Evolutionary conservation across 2,329 filamentous ascomycete species (phyloP).

Genomic region (Aspergillus eucalypticola): DNA sequence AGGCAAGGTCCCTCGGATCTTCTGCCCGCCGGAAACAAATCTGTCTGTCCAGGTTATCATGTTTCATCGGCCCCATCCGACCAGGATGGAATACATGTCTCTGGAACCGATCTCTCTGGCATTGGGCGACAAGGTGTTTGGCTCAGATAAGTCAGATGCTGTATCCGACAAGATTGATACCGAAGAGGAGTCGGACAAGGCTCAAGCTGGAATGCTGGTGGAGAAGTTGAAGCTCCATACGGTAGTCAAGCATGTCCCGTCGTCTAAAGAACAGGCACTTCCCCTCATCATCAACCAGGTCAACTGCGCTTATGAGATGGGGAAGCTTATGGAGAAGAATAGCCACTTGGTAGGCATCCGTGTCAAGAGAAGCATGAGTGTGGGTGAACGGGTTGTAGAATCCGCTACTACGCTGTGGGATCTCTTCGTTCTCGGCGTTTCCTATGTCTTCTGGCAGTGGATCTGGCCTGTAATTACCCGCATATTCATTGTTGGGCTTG

Average conservation of each 20-base stretch:
- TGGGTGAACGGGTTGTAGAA: conserved; percentile 91
- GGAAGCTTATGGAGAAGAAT: conserved; percentile 83
- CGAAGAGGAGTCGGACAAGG: conserved; percentile 69
- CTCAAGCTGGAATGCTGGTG: conserved; percentile 66
- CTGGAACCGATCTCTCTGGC: conserved; percentile 84
- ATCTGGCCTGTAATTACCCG: conserved; percentile 73
- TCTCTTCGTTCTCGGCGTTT: conserved; percentile 67
- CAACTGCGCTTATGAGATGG: conserved; percentile 92
- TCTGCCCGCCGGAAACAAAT: conserved; percentile 64
- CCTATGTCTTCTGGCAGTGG: conserved; percentile 71
- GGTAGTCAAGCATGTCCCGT: conserved; percentile 72
- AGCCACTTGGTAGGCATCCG: conserved; percentile 80
- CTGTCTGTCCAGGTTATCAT: conserved; percentile 82
- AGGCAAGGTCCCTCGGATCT: conserved; percentile 67
- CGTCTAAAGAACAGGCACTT: conserved; percentile 79
- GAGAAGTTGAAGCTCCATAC: conserved; percentile 88
- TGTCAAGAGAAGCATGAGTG: conserved; percentile 80
- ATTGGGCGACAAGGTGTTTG: conserved; percentile 68
- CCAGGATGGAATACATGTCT: conserved; percentile 94
- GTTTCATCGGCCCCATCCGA: conserved; percentile 82
- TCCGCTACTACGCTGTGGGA: conserved; percentile 86
- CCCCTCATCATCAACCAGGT: conserved; percentile 85
- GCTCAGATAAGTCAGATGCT: conserved; percentile 31
- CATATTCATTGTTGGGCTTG: conserved; percentile 73
- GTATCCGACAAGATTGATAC: conserved; percentile 63